Evolutionary conservation across 2,329 filamentous ascomycete species (phyloP).

Genomic region (Periconia sp.): DNA sequence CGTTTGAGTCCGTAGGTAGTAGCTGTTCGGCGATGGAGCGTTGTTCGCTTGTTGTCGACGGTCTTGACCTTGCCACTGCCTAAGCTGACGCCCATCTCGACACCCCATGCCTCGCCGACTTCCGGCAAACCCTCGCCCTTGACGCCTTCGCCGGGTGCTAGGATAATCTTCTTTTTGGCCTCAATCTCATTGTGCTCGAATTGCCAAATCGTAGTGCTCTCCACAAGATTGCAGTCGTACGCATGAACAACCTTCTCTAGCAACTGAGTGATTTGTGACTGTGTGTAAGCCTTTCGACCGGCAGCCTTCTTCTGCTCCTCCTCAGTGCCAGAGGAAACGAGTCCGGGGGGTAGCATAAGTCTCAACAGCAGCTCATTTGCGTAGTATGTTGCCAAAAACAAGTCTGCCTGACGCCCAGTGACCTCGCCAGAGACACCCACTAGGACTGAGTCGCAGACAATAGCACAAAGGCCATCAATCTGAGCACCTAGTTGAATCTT

Average conservation of each 20-base stretch:
- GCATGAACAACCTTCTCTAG: constrained; percentile 90
- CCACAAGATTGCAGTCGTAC: constrained; percentile 91
- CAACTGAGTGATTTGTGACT: constrained; percentile 83
- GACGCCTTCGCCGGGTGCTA: constrained; percentile 82
- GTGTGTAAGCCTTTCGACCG: constrained; percentile 79
- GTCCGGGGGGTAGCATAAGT: constrained; percentile 88
- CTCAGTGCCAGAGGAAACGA: constrained; percentile 81
- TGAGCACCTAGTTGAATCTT: constrained; percentile 99
- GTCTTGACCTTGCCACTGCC: constrained; percentile 95
- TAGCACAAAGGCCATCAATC: constrained; percentile 95
- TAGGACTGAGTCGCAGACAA: constrained; percentile 91
- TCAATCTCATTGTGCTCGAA: constrained; percentile 99
- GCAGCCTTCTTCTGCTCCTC: constrained; percentile 93
- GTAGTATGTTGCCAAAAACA: constrained; percentile 90
- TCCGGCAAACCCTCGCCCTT: constrained; percentile 91
- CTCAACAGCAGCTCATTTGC: constrained; percentile 93
- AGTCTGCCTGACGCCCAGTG: constrained; percentile 80
- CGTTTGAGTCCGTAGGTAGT: constrained; percentile 94
- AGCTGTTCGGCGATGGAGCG: constrained; percentile 89
- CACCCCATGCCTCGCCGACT: constrained; percentile 94
- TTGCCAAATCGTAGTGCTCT: constrained; percentile 97
- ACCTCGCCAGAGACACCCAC: constrained; percentile 71
- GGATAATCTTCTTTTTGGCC: constrained; percentile 96
- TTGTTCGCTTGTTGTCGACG: constrained; percentile 78
- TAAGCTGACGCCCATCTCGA: constrained; percentile 91